These are phyloP conservation scores for Citrus maxima DNA, from an alignment of 345 rosid genomes.

Conservation along the genomic window DNA sequence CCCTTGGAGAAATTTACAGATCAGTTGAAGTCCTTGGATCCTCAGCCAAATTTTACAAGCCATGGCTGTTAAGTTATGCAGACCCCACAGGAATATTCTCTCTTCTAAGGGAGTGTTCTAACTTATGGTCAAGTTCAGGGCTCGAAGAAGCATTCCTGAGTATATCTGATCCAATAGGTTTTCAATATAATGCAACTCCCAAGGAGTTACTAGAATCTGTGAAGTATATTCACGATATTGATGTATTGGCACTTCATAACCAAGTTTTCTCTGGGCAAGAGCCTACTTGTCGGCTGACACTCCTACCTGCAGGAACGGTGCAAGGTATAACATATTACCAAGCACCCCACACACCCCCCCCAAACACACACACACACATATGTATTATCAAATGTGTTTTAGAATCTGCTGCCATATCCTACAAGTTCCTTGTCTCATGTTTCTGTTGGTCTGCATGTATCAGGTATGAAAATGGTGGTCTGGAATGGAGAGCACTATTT, in stretches of 20 bases:
- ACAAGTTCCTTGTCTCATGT: neutral
- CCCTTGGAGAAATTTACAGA: conserved; percentile 86
- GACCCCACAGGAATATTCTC: conserved; percentile 27
- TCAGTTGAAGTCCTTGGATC: conserved; percentile 58
- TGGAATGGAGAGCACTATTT: conserved; percentile 69
- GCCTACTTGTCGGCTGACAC: conserved; percentile 57
- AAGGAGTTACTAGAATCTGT: conserved; percentile 50
- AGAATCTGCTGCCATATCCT: neutral
- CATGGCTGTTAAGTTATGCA: conserved; percentile 58
- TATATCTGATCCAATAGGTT: conserved; percentile 33
- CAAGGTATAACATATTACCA: conserved; percentile 47
- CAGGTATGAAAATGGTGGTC: conserved; percentile 57
- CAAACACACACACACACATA: no score
- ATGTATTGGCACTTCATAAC: conserved; percentile 36
- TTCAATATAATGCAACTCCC: conserved; percentile 23
- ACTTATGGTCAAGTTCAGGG: conserved; percentile 73
- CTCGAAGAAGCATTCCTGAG: conserved; percentile 56
- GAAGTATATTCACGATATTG: conserved; percentile 38
- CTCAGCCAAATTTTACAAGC: conserved; percentile 62
- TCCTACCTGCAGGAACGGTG: conserved; percentile 35
- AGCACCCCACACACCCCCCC: no score
- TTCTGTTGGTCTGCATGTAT: conserved; percentile 19
- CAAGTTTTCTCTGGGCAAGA: conserved; percentile 45
- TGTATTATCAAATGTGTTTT: neutral
- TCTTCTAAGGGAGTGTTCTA: conserved; percentile 56